Percentiles rank a stretch among this genome's conserved stretches.
Evolutionary conservation across 331 rosid species (phyloP).

Genomic region (Saraca asoca): DNA sequence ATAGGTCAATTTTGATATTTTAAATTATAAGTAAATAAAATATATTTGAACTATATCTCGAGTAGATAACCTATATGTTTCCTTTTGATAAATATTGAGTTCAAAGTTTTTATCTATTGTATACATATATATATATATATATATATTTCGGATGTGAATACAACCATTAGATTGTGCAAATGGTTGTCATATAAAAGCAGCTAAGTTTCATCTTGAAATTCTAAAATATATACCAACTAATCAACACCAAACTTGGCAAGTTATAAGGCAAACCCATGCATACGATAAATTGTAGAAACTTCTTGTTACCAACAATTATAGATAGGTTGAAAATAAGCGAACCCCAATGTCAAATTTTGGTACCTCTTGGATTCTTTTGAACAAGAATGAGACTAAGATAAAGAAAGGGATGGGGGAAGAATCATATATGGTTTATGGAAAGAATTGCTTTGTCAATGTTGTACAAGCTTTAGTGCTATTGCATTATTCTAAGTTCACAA

Average conservation of each 20-base stretch:
- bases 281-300: neutral
- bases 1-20: too few species aligned
- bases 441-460: conserved; percentile 1
- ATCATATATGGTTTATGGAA: neutral
- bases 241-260: neutral
- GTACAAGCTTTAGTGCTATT: neutral
- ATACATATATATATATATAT: too few species aligned
- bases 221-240: too few species aligned
- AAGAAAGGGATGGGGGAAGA: neutral
- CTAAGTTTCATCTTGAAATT: too few species aligned
- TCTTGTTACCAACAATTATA: neutral
- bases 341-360: neutral
- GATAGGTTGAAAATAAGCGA: neutral
- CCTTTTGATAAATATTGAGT: too few species aligned
- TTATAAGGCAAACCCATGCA: neutral
- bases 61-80: too few species aligned
- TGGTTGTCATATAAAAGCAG: too few species aligned
- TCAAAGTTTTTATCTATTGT: too few species aligned
- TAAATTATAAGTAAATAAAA: too few species aligned
- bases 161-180: too few species aligned
- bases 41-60: too few species aligned
- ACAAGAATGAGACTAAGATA: neutral
- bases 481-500: neutral
- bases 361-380: neutral
- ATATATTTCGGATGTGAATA: too few species aligned